phyloP scores from a whole-genome alignment of 2,329 filamentous ascomycete species.

The Cladophialophora carrionii region DNA sequence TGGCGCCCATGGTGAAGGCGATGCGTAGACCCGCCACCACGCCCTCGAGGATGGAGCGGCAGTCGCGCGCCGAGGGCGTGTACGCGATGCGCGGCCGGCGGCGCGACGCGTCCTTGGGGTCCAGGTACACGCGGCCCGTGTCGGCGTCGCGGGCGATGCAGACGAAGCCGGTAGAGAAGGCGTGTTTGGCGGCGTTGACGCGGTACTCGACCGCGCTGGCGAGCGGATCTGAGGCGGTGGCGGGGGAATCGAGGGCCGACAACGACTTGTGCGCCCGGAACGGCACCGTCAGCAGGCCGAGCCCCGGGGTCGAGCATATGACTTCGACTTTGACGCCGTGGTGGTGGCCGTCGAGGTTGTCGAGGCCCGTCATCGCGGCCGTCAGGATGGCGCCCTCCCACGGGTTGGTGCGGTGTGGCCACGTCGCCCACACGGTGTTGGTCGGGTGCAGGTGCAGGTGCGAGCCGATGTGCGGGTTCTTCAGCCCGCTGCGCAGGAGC shows the following conservation, averaged over 20 bases:
- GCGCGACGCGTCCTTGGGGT: slow-evolving; percentile 70
- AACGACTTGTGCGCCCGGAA: slow-evolving; percentile 55
- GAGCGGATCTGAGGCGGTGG: not conserved
- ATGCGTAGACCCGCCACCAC: slow-evolving; percentile 73
- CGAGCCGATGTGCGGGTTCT: slow-evolving; percentile 77
- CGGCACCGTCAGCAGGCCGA: slow-evolving; percentile 46
- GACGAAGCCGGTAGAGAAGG: slow-evolving; percentile 73
- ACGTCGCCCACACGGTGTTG: slow-evolving; percentile 38
- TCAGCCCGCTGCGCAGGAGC: slow-evolving; percentile 75
- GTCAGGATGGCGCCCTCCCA: slow-evolving; percentile 73
- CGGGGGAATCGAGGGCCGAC: not conserved
- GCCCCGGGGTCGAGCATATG: slow-evolving; percentile 43
- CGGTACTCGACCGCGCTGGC: slow-evolving; percentile 69
- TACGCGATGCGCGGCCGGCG: slow-evolving; percentile 72
- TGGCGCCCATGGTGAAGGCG: slow-evolving; percentile 74
- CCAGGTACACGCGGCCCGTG: slow-evolving; percentile 71
- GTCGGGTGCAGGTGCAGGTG: slow-evolving; percentile 82
- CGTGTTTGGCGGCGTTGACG: slow-evolving; percentile 67
- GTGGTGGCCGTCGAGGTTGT: slow-evolving; percentile 77
- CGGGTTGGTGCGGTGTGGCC: slow-evolving; percentile 39
- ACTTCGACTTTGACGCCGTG: slow-evolving; percentile 84
- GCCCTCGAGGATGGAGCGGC: slow-evolving; percentile 71
- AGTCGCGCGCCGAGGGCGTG: slow-evolving; percentile 70
- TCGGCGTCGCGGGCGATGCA: slow-evolving; percentile 75
- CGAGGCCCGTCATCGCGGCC: slow-evolving; percentile 72